A percentile compares a stretch with the other conserved stretches of the same genome.
Conservation (phyloP, 2,329 filamentous ascomycete species). For the Phyllosticta citribraziliensis region DNA sequence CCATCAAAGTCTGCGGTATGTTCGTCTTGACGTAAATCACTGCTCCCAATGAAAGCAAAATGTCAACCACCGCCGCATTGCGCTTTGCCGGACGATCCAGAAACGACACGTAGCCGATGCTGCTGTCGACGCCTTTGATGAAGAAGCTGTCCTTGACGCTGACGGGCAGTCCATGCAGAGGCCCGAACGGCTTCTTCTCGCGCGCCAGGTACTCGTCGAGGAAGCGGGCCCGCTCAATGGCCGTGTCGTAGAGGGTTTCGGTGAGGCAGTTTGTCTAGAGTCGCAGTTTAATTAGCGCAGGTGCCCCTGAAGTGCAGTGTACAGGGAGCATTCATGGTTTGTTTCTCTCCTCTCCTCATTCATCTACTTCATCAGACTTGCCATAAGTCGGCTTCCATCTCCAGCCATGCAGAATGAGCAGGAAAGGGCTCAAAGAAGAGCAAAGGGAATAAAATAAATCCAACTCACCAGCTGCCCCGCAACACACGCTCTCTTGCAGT, state of each 20-base stretch:
- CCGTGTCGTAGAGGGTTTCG: constrained; percentile 29
- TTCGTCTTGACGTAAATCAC: constrained; percentile 45
- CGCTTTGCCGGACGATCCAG: constrained; percentile 11
- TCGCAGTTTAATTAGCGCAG: background rate
- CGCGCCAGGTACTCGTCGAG: constrained; percentile 22
- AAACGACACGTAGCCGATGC: constrained; percentile 41
- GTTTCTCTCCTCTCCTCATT: background rate
- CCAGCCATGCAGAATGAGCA: background rate
- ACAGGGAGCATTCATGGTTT: too few relatives aligned
- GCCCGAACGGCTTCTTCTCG: constrained; percentile 30
- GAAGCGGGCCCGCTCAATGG: constrained; percentile 22
- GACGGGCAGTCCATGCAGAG: constrained; percentile 42
- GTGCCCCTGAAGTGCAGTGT: background rate
- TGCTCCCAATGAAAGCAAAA: constrained; percentile 34
- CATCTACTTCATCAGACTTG: too few relatives aligned
- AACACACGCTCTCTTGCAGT: constrained; percentile 42
- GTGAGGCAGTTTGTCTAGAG: constrained; percentile 28
- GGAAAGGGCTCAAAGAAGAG: background rate
- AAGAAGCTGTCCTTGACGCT: constrained; percentile 42
- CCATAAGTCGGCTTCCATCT: too few relatives aligned
- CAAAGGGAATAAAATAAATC: background rate
- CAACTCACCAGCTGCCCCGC: constrained; percentile 43
- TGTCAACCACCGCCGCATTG: constrained; percentile 20
- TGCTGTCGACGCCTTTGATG: constrained; percentile 38
- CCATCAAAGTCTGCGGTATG: constrained; percentile 46